A percentile compares a stretch with the other conserved stretches of the same genome.
Conservation (phyloP, 169 alveolate species). For the Plasmodium ovale region DNA sequence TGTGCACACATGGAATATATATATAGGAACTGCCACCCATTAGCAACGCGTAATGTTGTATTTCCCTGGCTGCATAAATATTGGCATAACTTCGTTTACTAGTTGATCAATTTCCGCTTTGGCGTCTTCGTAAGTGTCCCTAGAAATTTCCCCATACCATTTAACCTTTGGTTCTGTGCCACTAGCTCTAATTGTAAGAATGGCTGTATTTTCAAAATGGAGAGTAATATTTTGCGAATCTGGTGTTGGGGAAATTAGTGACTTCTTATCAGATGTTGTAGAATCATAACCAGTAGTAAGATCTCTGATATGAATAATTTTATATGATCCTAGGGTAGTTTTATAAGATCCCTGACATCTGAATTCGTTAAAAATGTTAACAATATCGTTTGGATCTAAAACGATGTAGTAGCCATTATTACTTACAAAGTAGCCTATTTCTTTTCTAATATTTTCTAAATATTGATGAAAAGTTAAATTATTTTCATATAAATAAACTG, state of each 20-base stretch:
- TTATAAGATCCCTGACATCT: conserved; percentile 78
- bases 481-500: conserved; percentile 80
- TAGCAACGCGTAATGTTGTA: conserved; percentile 25
- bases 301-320: conserved; percentile 79
- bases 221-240: conserved; percentile 83
- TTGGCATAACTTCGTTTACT: conserved; percentile 78
- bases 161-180: conserved; percentile 91
- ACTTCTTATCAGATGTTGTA: conserved; percentile 77
- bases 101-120: conserved; percentile 74
- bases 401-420: conserved; percentile 82
- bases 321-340: conserved; percentile 76
- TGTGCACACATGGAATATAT: too few relatives aligned
- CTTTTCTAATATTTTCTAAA: conserved; percentile 70
- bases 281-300: conserved; percentile 86
- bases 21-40: too few relatives aligned
- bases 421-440: conserved; percentile 84
- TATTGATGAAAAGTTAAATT: conserved; percentile 77
- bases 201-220: conserved; percentile 81
- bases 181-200: conserved; percentile 82
- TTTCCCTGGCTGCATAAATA: conserved; percentile 79
- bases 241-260: conserved; percentile 80
- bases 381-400: conserved; percentile 75
- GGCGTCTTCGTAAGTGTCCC: conserved; percentile 77
- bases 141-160: conserved; percentile 83
- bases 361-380: conserved; percentile 79